These are phyloP conservation scores for Candida ulmi DNA, from an alignment of 805 yeast genomes.

Conservation along the genomic window DNA sequence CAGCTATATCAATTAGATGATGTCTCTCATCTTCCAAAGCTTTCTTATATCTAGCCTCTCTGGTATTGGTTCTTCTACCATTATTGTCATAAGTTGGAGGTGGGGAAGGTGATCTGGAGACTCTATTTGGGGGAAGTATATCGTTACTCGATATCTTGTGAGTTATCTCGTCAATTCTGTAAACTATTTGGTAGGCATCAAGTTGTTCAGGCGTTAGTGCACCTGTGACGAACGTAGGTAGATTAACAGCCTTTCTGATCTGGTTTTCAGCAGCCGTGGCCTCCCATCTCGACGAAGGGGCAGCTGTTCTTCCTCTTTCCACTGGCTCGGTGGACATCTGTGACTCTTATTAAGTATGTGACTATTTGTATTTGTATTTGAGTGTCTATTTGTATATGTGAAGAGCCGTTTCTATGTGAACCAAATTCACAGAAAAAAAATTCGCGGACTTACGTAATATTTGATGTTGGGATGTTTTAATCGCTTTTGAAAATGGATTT, in stretches of 20 bases:
- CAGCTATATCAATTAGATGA: slow-evolving; percentile 67
- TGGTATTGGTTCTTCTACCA: slow-evolving; percentile 83
- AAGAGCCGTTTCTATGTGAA: too few relatives aligned
- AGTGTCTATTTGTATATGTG: too few relatives aligned
- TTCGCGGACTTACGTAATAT: not conserved
- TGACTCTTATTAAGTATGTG: not conserved
- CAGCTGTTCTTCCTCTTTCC: slow-evolving; percentile 9
- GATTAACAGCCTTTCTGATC: slow-evolving; percentile 11
- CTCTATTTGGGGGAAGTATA: slow-evolving; percentile 40
- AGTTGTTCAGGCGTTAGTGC: slow-evolving; percentile 70
- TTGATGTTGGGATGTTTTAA: not conserved
- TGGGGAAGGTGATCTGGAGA: slow-evolving; percentile 73
- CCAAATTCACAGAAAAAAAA: too few relatives aligned
- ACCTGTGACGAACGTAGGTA: slow-evolving; percentile 41
- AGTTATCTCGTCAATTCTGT: slow-evolving; percentile 78
- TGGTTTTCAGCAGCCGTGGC: slow-evolving; percentile 9
- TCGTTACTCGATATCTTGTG: slow-evolving; percentile 47
- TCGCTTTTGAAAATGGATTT: too few relatives aligned
- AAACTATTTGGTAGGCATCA: slow-evolving; percentile 62
- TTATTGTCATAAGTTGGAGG: slow-evolving; percentile 82
- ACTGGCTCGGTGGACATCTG: not conserved
- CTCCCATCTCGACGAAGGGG: slow-evolving; percentile 12
- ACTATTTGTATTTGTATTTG: not conserved
- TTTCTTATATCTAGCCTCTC: slow-evolving; percentile 60
- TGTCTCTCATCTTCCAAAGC: slow-evolving; percentile 76